Evolutionary conservation across 306 rosid genomes (phyloP).

Genomic region (Vachellia pachyceras): DNA sequence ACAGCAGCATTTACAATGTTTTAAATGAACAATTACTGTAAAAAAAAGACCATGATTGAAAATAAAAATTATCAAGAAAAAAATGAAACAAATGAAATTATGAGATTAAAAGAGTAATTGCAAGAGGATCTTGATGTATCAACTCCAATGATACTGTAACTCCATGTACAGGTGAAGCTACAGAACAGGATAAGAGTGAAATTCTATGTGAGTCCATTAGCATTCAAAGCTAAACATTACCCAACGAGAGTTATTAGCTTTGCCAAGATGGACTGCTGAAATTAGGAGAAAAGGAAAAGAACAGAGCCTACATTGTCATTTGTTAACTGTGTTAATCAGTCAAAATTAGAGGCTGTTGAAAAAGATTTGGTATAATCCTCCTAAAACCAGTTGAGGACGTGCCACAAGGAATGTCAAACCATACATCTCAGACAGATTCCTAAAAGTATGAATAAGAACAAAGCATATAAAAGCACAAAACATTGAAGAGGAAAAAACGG

Average conservation of each 20-base stretch:
- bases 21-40: too few species aligned
- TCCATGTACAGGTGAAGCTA: conserved; percentile 31
- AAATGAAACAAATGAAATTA: neutral
- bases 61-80: too few species aligned
- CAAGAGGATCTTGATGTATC: conserved; percentile 39
- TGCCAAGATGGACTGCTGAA: conserved; percentile 79
- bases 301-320: neutral
- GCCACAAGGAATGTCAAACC: neutral
- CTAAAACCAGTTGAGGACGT: neutral
- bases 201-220: conserved; percentile 52
- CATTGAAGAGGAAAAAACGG: neutral
- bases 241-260: conserved; percentile 45
- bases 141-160: conserved; percentile 54
- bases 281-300: neutral
- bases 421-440: neutral
- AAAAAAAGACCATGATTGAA: too few species aligned
- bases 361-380: neutral
- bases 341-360: neutral
- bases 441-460: neutral
- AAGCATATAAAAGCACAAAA: neutral
- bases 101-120: neutral
- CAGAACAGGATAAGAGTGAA: conserved; percentile 54
- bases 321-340: neutral
- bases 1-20: too few species aligned
- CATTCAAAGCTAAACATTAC: conserved; percentile 67